Conservation (phyloP, 768 basidiomycete species). For the Podaxis sp. region DNA sequence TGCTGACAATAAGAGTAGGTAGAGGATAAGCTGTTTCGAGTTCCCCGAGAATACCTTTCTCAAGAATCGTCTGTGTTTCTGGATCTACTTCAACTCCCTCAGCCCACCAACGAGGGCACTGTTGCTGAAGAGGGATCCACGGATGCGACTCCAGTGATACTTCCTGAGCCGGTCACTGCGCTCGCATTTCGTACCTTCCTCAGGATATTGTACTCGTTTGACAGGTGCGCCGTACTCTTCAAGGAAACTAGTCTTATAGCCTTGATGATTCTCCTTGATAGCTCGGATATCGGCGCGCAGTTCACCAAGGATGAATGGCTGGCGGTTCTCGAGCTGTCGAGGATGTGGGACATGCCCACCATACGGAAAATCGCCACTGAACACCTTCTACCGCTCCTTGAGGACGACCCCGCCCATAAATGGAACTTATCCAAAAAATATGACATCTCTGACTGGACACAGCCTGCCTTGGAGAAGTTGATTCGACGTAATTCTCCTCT, state of each 20-base stretch:
- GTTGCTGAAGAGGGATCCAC: neutral
- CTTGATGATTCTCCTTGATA: neutral
- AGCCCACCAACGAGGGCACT: neutral
- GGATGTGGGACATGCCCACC: conserved; percentile 35
- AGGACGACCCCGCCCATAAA: conserved; percentile 25
- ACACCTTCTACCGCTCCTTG: conserved; percentile 20
- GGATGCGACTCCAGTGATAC: neutral
- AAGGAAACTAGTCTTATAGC: neutral
- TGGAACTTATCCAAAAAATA: conserved; percentile 33
- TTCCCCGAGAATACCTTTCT: conserved; percentile 35
- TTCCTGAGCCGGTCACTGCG: neutral
- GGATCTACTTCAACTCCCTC: conserved; percentile 32
- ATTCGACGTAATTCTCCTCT: conserved; percentile 5
- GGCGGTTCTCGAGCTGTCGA: conserved; percentile 37
- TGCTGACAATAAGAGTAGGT: conserved; percentile 26
- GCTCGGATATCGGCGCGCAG: neutral
- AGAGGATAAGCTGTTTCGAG: conserved; percentile 37
- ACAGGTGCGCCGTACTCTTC: neutral
- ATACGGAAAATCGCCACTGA: conserved; percentile 30
- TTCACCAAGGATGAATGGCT: conserved; percentile 32
- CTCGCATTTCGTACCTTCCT: conserved; percentile 16
- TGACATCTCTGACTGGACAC: conserved; percentile 31
- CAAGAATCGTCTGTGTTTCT: conserved; percentile 34
- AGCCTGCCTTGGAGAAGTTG: conserved; percentile 5
- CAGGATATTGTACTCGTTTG: conserved; percentile 7